Base-by-base conservation (phyloP, 768 basidiomycete species). In the Strobilomyces confusus region DNA sequence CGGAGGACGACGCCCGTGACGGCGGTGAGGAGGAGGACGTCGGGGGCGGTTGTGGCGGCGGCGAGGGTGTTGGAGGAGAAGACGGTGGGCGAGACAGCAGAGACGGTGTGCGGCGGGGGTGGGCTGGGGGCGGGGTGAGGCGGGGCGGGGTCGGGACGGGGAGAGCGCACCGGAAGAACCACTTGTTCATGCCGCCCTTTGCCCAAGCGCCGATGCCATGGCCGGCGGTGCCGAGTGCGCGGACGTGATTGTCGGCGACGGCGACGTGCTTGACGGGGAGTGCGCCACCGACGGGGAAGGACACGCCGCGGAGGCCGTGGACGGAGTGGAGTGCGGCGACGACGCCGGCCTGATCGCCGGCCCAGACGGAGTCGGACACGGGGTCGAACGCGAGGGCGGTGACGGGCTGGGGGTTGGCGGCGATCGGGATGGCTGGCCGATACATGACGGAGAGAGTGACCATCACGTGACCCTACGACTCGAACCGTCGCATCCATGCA, bases 301-400 rank as follows among this genome's bases (percentile, higher is more conserved):
- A 79, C 32, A 90, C 86, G 4, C 89, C 88, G 46, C 83, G 81
- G 45, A 81, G 64, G 15, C 83, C 86, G 44, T 77, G 78, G 29
- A 78, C 67, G 38, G 83, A 77, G 71, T 89, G 83, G 65, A 85
- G 80, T 1, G 88, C 86, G 37, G 77, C 67, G 55, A 97, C 78
- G 52, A 75, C 74, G 4, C 95, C 95, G 26, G 80, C 72, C 52
- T 83, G 81, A 9, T 81, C 77, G 29, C 94, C 95, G 44, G 86
- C 75, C 93, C 94, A 97, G 33, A 99, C 73, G 7, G 87, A 82
- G 68, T 98, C 94, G 0, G 92, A 90, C 20, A 89, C 85, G 9
- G 92, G 87, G 70, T 99, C 95, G 67, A 98, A 95, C 0, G 86
- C 81, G 52, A 97, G 76, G 0, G 91, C 81, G 22, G 89, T 86